Percentiles rank a stretch among this genome's conserved stretches.
phyloP scores from a whole-genome alignment of 1,139 yeast species.

The Pneumocystis murina region DNA sequence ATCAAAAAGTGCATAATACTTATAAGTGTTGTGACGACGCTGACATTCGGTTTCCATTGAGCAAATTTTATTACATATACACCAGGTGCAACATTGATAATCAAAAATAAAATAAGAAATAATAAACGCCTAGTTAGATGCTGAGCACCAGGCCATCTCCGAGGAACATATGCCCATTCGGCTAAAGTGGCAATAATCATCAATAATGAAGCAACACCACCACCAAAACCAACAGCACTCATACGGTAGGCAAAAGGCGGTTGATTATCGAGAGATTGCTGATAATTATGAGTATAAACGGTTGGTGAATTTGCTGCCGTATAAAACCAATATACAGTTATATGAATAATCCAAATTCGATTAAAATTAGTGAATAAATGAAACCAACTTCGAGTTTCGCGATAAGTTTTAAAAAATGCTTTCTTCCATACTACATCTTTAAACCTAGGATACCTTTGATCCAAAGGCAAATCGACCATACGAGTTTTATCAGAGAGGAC shows the following conservation, averaged over 20 bases:
- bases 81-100: constrained; percentile 68
- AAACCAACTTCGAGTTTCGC: constrained; percentile 96
- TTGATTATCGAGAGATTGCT: constrained; percentile 65
- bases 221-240: constrained; percentile 90
- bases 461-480: constrained; percentile 75
- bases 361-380: constrained; percentile 89
- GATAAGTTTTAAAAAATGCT: constrained; percentile 91
- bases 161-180: constrained; percentile 94
- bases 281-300: constrained; percentile 71
- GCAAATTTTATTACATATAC: constrained; percentile 77
- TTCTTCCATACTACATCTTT: constrained; percentile 89
- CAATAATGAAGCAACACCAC: constrained; percentile 65
- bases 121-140: constrained; percentile 77
- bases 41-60: constrained; percentile 39
- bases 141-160: constrained; percentile 99
- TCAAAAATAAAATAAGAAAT: constrained; percentile 53
- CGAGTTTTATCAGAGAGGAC: constrained; percentile 82
- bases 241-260: constrained; percentile 81
- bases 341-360: constrained; percentile 94
- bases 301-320: constrained; percentile 86
- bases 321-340: constrained; percentile 85
- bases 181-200: constrained; percentile 78
- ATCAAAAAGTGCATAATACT: constrained; percentile 82
- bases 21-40: constrained; percentile 66
- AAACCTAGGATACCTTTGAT: constrained; percentile 74